These are phyloP conservation scores for Alternaria gansuensis DNA, from an alignment of 2,329 filamentous ascomycete species.

Conservation along the genomic window DNA sequence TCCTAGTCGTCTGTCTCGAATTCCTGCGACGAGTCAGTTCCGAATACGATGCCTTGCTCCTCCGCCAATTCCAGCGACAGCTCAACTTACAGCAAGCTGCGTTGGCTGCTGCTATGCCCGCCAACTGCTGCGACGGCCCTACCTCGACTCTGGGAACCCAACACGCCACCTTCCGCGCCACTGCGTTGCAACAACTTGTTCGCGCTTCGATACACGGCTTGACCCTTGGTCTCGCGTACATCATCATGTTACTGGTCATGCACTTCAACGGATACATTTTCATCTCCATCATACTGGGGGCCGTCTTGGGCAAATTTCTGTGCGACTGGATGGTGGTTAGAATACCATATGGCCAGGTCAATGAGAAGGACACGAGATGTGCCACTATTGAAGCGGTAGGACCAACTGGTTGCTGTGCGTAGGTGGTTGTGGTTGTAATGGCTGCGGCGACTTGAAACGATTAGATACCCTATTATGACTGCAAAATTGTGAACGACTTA, in stretches of 20 bases:
- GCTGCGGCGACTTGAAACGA: background rate
- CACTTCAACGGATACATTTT: conserved; percentile 77
- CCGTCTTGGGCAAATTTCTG: conserved; percentile 74
- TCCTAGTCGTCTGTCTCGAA: conserved; percentile 78
- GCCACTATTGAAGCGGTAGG: conserved; percentile 37
- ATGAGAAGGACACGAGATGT: conserved; percentile 38
- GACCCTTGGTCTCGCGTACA: conserved; percentile 79
- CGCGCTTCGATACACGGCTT: conserved; percentile 73
- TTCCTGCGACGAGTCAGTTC: conserved; percentile 73
- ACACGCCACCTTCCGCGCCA: conserved; percentile 61
- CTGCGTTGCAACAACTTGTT: conserved; percentile 69
- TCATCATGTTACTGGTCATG: conserved; percentile 77
- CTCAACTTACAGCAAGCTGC: conserved; percentile 38
- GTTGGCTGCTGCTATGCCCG: conserved; percentile 27
- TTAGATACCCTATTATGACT: conserved; percentile 18
- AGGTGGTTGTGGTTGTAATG: background rate
- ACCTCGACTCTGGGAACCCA: conserved; percentile 32
- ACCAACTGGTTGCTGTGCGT: conserved; percentile 45
- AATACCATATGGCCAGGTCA: conserved; percentile 34
- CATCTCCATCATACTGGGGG: conserved; percentile 80
- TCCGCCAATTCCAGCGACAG: conserved; percentile 61
- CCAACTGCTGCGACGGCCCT: conserved; percentile 41
- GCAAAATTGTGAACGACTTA: conserved; percentile 9
- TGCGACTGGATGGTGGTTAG: conserved; percentile 69
- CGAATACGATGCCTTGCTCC: conserved; percentile 75